phyloP scores from a whole-genome alignment of 2,329 filamentous ascomycete genomes.

The Penicillium sp. region DNA sequence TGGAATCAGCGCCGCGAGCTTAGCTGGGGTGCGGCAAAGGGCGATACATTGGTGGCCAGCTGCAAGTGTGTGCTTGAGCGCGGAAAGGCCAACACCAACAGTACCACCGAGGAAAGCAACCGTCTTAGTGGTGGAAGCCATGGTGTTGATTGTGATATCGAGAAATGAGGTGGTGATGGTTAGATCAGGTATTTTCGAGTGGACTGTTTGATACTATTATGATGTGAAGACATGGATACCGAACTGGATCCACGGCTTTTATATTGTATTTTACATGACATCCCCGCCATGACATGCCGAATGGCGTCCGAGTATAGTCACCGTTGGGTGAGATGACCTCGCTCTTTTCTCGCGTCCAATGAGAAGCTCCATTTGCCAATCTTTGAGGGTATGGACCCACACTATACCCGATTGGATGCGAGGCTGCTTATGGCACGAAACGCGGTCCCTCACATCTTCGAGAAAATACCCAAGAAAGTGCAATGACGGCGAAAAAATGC shows the following conservation, averaged over 20 bases:
- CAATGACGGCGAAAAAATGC: background rate
- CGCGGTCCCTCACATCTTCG: background rate
- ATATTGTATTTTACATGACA: background rate
- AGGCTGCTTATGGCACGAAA: slow-evolving; percentile 1
- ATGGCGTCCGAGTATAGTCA: background rate
- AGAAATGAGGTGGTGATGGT: background rate
- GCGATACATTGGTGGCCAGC: slow-evolving; percentile 48
- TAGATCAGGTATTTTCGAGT: background rate
- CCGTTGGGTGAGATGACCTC: slow-evolving; percentile 1
- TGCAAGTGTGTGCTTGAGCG: slow-evolving; percentile 46
- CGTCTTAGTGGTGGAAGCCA: slow-evolving; percentile 18
- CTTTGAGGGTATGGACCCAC: background rate
- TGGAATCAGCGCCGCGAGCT: slow-evolving; percentile 47
- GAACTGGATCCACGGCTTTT: background rate
- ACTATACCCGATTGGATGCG: background rate
- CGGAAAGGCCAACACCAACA: slow-evolving; percentile 47
- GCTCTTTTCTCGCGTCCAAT: slow-evolving; percentile 9
- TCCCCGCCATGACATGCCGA: background rate
- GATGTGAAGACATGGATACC: background rate
- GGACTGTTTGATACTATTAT: background rate
- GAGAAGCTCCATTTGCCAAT: background rate
- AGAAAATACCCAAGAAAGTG: background rate
- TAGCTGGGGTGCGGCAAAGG: slow-evolving; percentile 51
- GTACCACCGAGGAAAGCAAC: slow-evolving; percentile 56
- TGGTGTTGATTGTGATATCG: background rate